Percentiles rank a stretch among this genome's conserved stretches.
These are phyloP conservation scores for Phytophthora lateralis DNA, from an alignment of 352 stramenopile genomes.

Conservation along the genomic window DNA sequence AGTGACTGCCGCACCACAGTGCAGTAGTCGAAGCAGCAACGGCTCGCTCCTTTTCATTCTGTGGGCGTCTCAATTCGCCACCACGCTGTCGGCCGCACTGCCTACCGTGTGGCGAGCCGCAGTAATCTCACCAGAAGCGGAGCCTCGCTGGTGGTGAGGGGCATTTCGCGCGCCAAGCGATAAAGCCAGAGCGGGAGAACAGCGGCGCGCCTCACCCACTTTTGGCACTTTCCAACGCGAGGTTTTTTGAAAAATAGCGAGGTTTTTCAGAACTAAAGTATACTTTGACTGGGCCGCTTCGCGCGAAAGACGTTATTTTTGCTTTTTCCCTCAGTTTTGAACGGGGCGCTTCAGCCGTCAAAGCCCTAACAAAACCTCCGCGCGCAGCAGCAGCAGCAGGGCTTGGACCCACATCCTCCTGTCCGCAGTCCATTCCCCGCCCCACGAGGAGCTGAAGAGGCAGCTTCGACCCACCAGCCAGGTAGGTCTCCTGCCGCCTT, in stretches of 20 bases:
- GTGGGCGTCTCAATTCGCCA: background rate
- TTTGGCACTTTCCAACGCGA: slow-evolving; percentile 21
- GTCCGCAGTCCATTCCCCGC: background rate
- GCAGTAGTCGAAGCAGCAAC: slow-evolving; percentile 6
- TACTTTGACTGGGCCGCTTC: slow-evolving; percentile 26
- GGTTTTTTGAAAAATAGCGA: slow-evolving; percentile 32
- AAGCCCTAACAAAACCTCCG: slow-evolving; percentile 28
- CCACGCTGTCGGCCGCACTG: background rate
- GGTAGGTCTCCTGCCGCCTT: slow-evolving; percentile 14
- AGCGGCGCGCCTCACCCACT: slow-evolving; percentile 5
- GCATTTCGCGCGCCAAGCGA: slow-evolving; percentile 28
- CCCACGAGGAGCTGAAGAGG: background rate
- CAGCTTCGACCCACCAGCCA: slow-evolving; percentile 4
- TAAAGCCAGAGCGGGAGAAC: slow-evolving; percentile 45
- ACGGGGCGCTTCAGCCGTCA: slow-evolving; percentile 32
- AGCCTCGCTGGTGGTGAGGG: background rate
- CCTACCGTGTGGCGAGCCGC: background rate
- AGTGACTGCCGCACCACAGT: slow-evolving; percentile 11
- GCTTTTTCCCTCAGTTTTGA: slow-evolving; percentile 49
- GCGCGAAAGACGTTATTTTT: slow-evolving; percentile 44
- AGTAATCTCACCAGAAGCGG: slow-evolving; percentile 32
- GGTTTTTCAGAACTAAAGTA: slow-evolving; percentile 35
- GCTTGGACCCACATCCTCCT: too few relatives aligned
- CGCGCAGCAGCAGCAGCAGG: slow-evolving; percentile 14
- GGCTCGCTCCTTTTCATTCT: background rate